Percentiles rank a stretch among this genome's conserved stretches.
These are phyloP conservation scores for Calvatia gigantea DNA, from an alignment of 768 basidiomycete genomes.

Conservation along the genomic window DNA sequence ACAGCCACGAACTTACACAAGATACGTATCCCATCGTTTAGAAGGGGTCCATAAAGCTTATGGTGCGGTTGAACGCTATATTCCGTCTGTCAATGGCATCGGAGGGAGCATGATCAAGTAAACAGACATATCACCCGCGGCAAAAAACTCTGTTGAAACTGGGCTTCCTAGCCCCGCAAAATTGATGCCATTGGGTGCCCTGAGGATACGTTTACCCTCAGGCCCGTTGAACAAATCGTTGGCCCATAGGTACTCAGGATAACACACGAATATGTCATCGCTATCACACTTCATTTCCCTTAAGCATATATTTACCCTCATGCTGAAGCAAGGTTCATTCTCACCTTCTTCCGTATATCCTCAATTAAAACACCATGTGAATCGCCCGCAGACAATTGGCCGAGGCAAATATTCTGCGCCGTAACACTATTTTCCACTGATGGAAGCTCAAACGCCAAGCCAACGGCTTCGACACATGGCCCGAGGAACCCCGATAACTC, in stretches of 20 bases:
- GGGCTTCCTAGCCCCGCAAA: slow-evolving; percentile 12
- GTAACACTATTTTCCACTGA: slow-evolving; percentile 9
- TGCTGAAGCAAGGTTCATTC: background rate
- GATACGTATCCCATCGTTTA: slow-evolving; percentile 25
- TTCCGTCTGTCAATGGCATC: background rate
- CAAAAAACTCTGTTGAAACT: slow-evolving; percentile 14
- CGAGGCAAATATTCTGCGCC: slow-evolving; percentile 11
- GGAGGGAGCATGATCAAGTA: background rate
- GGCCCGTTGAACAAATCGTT: slow-evolving; percentile 15
- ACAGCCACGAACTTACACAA: slow-evolving; percentile 19
- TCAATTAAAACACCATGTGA: slow-evolving; percentile 18
- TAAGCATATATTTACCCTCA: background rate
- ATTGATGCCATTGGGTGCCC: slow-evolving; percentile 17
- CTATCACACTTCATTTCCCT: slow-evolving; percentile 2
- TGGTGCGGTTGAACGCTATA: slow-evolving; percentile 18
- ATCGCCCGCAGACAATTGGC: slow-evolving; percentile 5
- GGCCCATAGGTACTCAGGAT: slow-evolving; percentile 21
- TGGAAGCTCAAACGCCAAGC: slow-evolving; percentile 14
- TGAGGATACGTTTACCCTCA: slow-evolving; percentile 14
- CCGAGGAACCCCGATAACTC: slow-evolving; percentile 22
- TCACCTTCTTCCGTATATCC: slow-evolving; percentile 17
- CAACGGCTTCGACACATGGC: slow-evolving; percentile 22
- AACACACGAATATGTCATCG: slow-evolving; percentile 14
- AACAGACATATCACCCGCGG: slow-evolving; percentile 20
- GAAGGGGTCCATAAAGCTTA: slow-evolving; percentile 22